Conservation (phyloP, 345 rosid species). For the Lenwebbia sp. region DNA sequence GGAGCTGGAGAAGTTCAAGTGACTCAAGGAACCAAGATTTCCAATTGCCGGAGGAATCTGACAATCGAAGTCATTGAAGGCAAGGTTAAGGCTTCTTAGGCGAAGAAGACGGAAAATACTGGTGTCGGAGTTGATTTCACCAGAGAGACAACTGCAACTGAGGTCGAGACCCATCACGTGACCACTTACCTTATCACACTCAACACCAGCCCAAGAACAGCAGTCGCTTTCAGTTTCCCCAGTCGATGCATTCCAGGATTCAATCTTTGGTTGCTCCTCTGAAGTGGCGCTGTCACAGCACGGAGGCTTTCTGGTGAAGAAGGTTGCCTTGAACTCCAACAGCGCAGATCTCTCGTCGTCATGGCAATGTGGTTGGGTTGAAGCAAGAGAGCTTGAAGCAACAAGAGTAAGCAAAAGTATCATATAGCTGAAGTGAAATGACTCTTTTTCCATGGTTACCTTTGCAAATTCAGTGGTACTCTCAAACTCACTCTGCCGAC, state of each 20-base stretch:
- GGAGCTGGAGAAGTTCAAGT: not conserved
- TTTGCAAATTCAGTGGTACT: not conserved
- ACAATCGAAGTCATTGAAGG: not conserved
- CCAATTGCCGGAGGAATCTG: not conserved
- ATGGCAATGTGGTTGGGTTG: not conserved
- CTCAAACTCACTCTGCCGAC: not conserved
- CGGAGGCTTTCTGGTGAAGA: not conserved
- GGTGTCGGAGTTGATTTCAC: not conserved
- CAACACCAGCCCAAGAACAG: not conserved
- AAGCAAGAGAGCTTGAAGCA: not conserved
- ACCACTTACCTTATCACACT: not conserved
- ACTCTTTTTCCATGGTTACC: not conserved
- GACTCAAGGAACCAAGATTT: not conserved
- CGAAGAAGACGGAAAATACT: not conserved
- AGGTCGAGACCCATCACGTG: not conserved
- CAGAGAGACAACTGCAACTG: not conserved
- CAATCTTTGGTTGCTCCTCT: not conserved
- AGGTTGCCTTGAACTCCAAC: not conserved
- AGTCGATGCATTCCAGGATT: not conserved
- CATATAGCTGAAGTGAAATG: not conserved
- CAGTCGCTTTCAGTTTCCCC: not conserved
- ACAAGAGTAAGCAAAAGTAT: not conserved
- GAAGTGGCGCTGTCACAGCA: not conserved
- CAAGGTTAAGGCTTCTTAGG: not conserved
- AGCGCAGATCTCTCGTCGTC: not conserved